phyloP scores from a whole-genome alignment of 768 basidiomycete species.

The Calocybe indica region DNA sequence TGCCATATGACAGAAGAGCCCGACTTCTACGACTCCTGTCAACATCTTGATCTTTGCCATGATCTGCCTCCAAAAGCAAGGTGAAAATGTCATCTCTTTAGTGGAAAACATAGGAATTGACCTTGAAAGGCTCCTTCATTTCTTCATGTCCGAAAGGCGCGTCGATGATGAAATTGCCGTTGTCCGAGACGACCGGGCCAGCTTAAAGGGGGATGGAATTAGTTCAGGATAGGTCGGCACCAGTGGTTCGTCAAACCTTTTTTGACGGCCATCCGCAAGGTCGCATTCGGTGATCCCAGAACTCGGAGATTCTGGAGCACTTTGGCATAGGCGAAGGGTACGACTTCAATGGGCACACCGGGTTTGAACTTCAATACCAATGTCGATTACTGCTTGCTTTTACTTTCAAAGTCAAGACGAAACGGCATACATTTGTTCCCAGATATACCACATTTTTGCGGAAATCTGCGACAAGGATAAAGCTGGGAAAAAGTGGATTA shows the following conservation, averaged over 20 bases:
- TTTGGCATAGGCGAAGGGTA: constrained; percentile 91
- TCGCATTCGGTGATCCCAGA: constrained; percentile 63
- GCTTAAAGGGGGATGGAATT: constrained; percentile 34
- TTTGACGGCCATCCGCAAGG: constrained; percentile 89
- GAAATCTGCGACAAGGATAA: constrained; percentile 91
- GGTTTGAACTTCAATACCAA: constrained; percentile 56
- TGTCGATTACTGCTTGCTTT: background rate
- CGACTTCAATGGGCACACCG: constrained; percentile 95
- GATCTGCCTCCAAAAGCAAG: constrained; percentile 38
- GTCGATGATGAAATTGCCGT: constrained; percentile 97
- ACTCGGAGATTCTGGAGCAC: constrained; percentile 66
- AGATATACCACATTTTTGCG: constrained; percentile 85
- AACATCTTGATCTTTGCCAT: constrained; percentile 83
- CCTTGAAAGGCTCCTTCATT: constrained; percentile 62
- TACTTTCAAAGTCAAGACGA: background rate
- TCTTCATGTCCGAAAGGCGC: constrained; percentile 76
- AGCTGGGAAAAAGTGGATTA: constrained; percentile 35
- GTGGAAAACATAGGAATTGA: constrained; percentile 20
- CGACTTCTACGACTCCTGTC: constrained; percentile 98
- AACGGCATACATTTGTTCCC: constrained; percentile 65
- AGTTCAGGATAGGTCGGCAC: background rate
- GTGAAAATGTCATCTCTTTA: background rate
- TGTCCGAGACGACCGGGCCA: constrained; percentile 95
- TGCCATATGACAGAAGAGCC: constrained; percentile 91
- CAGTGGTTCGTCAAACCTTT: constrained; percentile 36